Conservation (phyloP, 306 rosid genomes). For the Cucumis hystrix region DNA sequence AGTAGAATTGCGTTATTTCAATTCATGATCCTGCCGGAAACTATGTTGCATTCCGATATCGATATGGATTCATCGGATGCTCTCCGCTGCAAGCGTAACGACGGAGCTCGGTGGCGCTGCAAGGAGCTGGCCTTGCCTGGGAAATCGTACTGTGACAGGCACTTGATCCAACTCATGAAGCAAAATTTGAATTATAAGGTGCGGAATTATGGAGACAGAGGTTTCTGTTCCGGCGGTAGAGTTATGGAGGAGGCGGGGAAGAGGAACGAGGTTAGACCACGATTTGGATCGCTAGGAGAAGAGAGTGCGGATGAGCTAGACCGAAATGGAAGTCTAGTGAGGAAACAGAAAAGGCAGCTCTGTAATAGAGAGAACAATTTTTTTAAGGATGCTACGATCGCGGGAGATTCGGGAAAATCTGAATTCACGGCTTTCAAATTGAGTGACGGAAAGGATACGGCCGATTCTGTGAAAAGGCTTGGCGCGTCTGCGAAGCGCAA, state of each 20-base stretch:
- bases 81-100: conserved; percentile 23
- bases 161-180: conserved; percentile 12
- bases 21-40: neutral
- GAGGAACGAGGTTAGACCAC: conserved; percentile 9
- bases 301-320: conserved; percentile 6
- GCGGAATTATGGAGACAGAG: conserved; percentile 4
- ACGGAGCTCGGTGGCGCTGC: conserved; percentile 26
- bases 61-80: neutral
- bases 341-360: neutral
- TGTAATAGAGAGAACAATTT: neutral
- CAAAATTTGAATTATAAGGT: neutral
- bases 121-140: conserved; percentile 8
- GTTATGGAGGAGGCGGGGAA: neutral
- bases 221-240: neutral
- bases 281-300: conserved; percentile 8
- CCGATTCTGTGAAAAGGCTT: neutral
- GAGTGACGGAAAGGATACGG: neutral
- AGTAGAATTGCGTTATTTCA: neutral
- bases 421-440: neutral
- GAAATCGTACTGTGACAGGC: conserved; percentile 19
- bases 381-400: conserved; percentile 6
- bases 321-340: conserved; percentile 2
- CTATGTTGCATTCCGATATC: neutral
- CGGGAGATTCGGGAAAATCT: neutral
- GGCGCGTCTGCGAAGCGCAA: neutral